phyloP scores from a whole-genome alignment of 495 filamentous ascomycete species.

The Aspergillus cavernicola region DNA sequence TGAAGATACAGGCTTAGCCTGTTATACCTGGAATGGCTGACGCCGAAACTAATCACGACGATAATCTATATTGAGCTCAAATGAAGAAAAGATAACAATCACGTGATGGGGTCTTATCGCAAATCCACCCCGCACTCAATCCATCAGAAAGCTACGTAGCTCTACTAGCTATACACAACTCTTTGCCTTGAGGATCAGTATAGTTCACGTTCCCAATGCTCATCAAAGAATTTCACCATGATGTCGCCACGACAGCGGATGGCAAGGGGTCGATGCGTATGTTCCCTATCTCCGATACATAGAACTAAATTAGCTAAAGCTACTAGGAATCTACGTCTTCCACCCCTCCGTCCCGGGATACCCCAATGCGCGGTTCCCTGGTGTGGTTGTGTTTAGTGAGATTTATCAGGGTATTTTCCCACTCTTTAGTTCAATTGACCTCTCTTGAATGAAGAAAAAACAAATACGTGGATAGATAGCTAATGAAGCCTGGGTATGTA shows the following conservation, averaged over 20 bases:
- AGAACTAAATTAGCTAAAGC: neutral
- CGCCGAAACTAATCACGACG: slow-evolving; percentile 1
- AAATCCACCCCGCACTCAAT: neutral
- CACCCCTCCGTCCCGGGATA: slow-evolving; percentile 81
- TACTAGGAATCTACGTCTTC: slow-evolving; percentile 78
- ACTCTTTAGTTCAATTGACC: neutral
- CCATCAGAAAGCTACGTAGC: neutral
- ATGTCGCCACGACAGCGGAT: slow-evolving; percentile 63
- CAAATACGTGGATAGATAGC: no score
- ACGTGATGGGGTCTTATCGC: neutral
- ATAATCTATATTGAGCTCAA: neutral
- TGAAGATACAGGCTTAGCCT: neutral
- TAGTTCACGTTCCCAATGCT: slow-evolving; percentile 48
- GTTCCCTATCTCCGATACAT: slow-evolving; percentile 5
- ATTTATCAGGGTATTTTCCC: slow-evolving; percentile 80
- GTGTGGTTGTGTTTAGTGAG: slow-evolving; percentile 87
- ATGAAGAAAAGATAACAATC: neutral
- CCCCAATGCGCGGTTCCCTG: slow-evolving; percentile 85
- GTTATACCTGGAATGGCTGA: neutral
- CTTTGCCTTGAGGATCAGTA: neutral
- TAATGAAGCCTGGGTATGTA: no score
- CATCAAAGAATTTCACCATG: slow-evolving; percentile 60
- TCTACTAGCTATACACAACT: neutral
- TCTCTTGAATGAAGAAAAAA: no score
- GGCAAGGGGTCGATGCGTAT: slow-evolving; percentile 62